phyloP scores from a whole-genome alignment of 179 eudicot species.

The Spinacia oleracea region DNA sequence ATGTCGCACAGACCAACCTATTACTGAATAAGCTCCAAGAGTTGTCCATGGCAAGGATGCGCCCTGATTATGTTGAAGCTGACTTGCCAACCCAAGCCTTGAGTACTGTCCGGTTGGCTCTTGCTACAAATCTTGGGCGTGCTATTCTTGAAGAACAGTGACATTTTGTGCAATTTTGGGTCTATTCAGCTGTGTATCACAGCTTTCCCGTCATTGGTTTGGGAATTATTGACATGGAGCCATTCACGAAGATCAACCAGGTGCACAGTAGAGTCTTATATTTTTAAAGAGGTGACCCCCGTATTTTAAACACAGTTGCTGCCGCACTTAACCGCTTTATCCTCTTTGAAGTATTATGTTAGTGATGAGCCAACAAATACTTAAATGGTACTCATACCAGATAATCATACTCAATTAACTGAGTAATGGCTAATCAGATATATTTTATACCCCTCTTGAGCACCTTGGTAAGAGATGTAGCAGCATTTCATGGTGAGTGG shows the following conservation, averaged over 20 bases:
- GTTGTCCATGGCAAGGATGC: conserved; percentile 74
- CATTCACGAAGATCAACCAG: neutral
- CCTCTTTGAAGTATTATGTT: neutral
- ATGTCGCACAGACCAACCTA: conserved; percentile 73
- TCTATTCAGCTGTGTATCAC: neutral
- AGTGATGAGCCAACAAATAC: neutral
- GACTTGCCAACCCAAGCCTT: conserved; percentile 81
- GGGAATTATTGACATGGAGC: neutral
- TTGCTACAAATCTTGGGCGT: conserved; percentile 92
- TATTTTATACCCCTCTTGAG: neutral
- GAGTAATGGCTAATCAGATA: neutral
- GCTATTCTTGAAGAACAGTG: conserved; percentile 83
- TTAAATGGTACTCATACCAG: neutral
- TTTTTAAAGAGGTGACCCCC: neutral
- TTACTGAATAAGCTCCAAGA: conserved; percentile 88
- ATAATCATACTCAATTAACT: neutral
- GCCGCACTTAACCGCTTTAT: neutral
- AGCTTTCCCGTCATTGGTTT: too few relatives aligned
- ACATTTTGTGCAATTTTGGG: conserved; percentile 2
- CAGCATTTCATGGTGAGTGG: neutral
- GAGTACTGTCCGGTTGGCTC: conserved; percentile 81
- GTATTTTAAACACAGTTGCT: neutral
- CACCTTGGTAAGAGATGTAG: neutral
- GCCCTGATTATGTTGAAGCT: conserved; percentile 73
- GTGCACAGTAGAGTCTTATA: neutral